Conservation (phyloP, 257 asterid species). For the Solanum tarapatanum region DNA sequence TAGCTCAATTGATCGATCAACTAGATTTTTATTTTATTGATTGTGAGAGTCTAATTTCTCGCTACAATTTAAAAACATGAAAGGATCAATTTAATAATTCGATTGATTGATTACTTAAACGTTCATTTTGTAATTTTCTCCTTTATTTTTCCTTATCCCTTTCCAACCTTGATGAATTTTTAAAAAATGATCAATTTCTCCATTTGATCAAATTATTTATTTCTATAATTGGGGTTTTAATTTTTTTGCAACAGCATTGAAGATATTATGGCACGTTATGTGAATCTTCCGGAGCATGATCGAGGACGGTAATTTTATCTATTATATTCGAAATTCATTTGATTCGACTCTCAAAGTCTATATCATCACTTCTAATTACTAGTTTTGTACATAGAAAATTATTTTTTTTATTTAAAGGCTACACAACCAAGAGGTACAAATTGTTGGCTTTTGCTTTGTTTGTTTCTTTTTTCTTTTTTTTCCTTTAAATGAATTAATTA, state of each 20-base stretch:
- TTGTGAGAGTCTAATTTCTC: too few species aligned
- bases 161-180: not conserved
- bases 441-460: not conserved
- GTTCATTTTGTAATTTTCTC: too few species aligned
- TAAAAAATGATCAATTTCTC: not conserved
- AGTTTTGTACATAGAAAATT: not conserved
- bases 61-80: too few species aligned
- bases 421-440: conserved; percentile 76
- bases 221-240: not conserved
- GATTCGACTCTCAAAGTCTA: not conserved
- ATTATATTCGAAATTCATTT: not conserved
- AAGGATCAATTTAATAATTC: too few species aligned
- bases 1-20: too few species aligned
- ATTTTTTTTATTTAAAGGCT: conserved; percentile 25
- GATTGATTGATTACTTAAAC: too few species aligned
- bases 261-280: conserved; percentile 54
- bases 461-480: not conserved
- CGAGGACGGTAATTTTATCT: conserved; percentile 49
- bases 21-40: too few species aligned
- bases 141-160: too few species aligned
- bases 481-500: not conserved
- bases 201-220: not conserved
- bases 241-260: conserved; percentile 39
- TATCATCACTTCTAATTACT: not conserved
- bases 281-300: conserved; percentile 82